Evolutionary conservation across 768 basidiomycete genomes (phyloP), one percentile per base, ranked within the genome.

Genomic region (Lepiota brunneoincarnata): DNA sequence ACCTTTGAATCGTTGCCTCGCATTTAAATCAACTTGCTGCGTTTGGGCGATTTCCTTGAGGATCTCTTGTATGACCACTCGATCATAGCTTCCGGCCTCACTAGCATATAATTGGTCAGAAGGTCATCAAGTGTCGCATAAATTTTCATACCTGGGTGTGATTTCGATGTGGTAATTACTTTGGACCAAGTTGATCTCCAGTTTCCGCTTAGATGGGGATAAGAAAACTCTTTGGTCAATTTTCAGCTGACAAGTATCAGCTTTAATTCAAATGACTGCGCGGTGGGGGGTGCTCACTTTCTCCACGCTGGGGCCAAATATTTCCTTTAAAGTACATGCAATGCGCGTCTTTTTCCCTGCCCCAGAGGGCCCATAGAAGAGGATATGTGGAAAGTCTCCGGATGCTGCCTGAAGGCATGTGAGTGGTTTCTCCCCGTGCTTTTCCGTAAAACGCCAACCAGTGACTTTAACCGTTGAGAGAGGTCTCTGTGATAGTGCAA

Each of bases 21-120:
- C 96, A 64, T 82, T 91, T 58, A 98, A 70, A 72, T 99, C 96
- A 9, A 99, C 93, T 67, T 98, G 96, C 67, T 99, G 96, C 2
- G 95, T 99, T 69, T 98, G 95, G 1, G 96, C 96, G 62, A 99
- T 98, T 71, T 98, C 96, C 69, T 98, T 99, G 54, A 99, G 71
- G 41, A 99, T 80, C 63, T 99, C 96, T 64, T 98, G 96, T 48
- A 99, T 93, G 45, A 99, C 93, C 1, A 94, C 81, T 58, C 96
- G 78, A 67, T 99, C 96, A 63, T 89, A 97, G 63, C 87, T 96
- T 11, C 96, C 96, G 0, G 94, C 94, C 72, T 99, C 96, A 60
- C 96, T 98, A 67, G 44, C 48, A 20, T 17, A 36, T 17, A 50
- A 45, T 37, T 34, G 49, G 24, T 34, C 10, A 47, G 7, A 21